Evolutionary conservation across 345 rosid species (phyloP).

Genomic region (Trapa bicornis): DNA sequence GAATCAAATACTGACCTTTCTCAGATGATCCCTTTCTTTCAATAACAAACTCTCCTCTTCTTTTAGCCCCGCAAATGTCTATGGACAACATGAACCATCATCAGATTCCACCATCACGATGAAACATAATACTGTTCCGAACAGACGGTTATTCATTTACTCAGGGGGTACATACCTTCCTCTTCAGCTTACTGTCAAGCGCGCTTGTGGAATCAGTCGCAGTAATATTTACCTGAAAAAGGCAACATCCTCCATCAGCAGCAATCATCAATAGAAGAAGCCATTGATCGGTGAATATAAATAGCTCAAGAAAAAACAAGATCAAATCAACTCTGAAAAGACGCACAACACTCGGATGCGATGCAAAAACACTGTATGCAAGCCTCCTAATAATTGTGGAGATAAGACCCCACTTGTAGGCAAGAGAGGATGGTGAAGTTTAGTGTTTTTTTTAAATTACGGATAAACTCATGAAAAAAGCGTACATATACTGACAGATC

Average conservation of each 20-base stretch:
- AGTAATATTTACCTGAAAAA: constrained; percentile 26
- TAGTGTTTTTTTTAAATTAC: too few relatives aligned
- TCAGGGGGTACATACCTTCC: constrained; percentile 33
- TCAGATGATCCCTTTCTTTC: neutral
- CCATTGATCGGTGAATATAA: neutral
- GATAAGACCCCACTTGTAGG: too few relatives aligned
- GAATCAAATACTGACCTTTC: neutral
- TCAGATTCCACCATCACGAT: neutral
- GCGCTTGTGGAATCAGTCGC: constrained; percentile 30
- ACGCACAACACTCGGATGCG: neutral
- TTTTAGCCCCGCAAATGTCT: neutral
- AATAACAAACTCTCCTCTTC: neutral
- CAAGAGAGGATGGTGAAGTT: too few relatives aligned
- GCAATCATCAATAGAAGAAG: too few relatives aligned
- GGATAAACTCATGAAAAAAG: too few relatives aligned
- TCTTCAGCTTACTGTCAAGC: constrained; percentile 33
- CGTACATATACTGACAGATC: neutral
- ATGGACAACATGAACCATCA: constrained; percentile 8
- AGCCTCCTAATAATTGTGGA: too few relatives aligned
- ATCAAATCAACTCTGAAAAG: neutral
- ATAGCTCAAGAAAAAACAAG: neutral
- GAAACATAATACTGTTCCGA: neutral
- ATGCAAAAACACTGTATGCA: neutral
- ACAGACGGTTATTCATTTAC: neutral
- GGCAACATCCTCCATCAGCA: neutral